phyloP scores from a whole-genome alignment of 2,329 filamentous ascomycete genomes.

The Fusarium sp. region DNA sequence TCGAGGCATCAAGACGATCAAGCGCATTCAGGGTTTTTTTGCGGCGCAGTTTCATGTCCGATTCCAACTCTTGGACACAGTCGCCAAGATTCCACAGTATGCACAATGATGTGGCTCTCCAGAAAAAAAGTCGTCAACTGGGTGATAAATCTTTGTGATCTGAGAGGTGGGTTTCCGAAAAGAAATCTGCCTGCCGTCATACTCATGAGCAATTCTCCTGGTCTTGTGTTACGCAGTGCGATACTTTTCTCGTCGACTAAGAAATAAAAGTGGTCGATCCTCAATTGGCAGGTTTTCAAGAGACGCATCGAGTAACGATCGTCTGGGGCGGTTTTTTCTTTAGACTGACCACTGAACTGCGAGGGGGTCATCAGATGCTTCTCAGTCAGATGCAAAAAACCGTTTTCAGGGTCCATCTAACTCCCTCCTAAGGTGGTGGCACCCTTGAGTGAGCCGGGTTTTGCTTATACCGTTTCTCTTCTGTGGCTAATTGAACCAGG shows the following conservation, averaged over 20 bases:
- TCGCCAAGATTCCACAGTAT: not conserved
- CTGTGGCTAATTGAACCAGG: not conserved
- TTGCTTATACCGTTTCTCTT: not conserved
- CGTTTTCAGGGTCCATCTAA: constrained; percentile 12
- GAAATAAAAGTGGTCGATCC: not conserved
- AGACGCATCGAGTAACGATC: constrained; percentile 16
- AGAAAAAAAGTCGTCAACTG: not conserved
- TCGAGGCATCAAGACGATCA: not conserved
- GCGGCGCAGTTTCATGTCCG: not conserved
- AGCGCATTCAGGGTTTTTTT: constrained; percentile 1
- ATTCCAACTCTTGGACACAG: not conserved
- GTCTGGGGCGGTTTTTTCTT: not conserved
- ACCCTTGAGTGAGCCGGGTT: not conserved
- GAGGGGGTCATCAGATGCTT: constrained; percentile 2
- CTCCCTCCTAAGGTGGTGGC: not conserved
- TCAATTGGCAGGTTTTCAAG: not conserved
- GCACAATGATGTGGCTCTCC: constrained; percentile 1
- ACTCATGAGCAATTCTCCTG: not conserved
- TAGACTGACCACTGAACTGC: not conserved
- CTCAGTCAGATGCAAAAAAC: not conserved
- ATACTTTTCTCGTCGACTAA: not conserved
- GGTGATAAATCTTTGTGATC: not conserved
- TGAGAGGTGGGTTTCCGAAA: not conserved
- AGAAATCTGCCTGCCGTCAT: not conserved
- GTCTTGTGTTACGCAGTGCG: not conserved